Conservation (phyloP, 1,139 yeast species). For the Kodamaea ohmeri region DNA sequence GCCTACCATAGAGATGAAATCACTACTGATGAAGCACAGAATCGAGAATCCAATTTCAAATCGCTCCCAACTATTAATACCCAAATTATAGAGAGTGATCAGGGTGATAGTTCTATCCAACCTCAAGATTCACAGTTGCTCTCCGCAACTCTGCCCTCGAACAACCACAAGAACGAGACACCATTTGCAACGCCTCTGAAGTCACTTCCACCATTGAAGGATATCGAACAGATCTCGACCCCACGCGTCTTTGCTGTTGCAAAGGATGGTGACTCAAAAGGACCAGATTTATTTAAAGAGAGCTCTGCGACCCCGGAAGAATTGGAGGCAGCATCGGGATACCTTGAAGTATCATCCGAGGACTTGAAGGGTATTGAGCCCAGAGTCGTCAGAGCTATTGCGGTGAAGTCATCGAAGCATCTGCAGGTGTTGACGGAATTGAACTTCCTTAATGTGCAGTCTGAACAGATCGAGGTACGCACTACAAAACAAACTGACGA, state of each 20-base stretch:
- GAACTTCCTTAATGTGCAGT: conserved; percentile 1
- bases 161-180: conserved; percentile 1
- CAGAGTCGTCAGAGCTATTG: conserved; percentile 32
- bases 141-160: neutral
- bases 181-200: conserved; percentile 18
- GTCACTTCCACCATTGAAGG: conserved; percentile 43
- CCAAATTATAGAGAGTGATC: too few species aligned
- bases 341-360: conserved; percentile 34
- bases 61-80: too few species aligned
- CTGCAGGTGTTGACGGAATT: conserved; percentile 3
- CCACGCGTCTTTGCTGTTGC: conserved; percentile 46
- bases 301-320: neutral
- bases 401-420: conserved; percentile 41
- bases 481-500: conserved; percentile 2
- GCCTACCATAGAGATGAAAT: too few species aligned
- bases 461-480: conserved; percentile 4
- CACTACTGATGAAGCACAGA: too few species aligned
- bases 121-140: too few species aligned
- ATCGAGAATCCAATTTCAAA: too few species aligned
- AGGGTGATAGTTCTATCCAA: too few species aligned
- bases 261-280: conserved; percentile 20
- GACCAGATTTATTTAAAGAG: neutral
- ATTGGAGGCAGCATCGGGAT: conserved; percentile 24
- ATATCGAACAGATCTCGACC: conserved; percentile 41
- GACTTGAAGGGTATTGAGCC: conserved; percentile 15